Conservation (phyloP, 495 filamentous ascomycete species). For the Saxispiralis lemnorum region DNA sequence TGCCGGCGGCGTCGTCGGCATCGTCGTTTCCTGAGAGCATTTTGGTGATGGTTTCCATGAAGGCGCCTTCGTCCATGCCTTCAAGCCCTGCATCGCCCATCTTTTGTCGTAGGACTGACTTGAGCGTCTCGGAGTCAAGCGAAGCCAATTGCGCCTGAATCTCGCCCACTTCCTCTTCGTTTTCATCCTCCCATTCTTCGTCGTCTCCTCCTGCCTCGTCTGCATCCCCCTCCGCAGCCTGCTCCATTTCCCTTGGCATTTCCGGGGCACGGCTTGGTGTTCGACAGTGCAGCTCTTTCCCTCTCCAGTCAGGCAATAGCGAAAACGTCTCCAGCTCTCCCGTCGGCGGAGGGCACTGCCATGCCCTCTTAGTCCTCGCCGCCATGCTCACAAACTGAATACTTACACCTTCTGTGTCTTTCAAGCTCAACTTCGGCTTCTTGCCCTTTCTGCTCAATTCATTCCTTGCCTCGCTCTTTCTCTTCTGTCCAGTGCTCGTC, state of each 20-base stretch:
- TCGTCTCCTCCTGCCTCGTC: constrained; percentile 7
- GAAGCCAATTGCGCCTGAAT: neutral
- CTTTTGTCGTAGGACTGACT: constrained; percentile 15
- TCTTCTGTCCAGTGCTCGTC: constrained; percentile 9
- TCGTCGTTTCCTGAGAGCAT: constrained; percentile 19
- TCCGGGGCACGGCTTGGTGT: neutral
- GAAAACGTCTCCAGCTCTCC: constrained; percentile 8
- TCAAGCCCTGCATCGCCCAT: constrained; percentile 17
- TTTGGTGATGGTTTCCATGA: constrained; percentile 20
- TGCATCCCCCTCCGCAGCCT: constrained; percentile 7
- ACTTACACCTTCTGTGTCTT: constrained; percentile 6
- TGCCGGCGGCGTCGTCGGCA: constrained; percentile 21
- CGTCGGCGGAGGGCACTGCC: neutral
- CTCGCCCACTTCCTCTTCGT: constrained; percentile 2
- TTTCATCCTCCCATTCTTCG: constrained; percentile 3
- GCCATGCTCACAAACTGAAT: constrained; percentile 12
- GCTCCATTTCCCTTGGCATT: constrained; percentile 14
- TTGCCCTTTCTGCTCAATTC: neutral
- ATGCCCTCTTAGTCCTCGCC: neutral
- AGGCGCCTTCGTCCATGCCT: constrained; percentile 20
- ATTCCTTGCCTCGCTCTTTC: constrained; percentile 7
- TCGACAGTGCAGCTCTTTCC: constrained; percentile 6
- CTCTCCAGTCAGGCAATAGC: constrained; percentile 23
- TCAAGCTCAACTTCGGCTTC: neutral
- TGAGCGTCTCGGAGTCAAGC: constrained; percentile 17